Conservation (phyloP, 225 moss, liverwort and hornwort genomes). For the Climacium dendroides region DNA sequence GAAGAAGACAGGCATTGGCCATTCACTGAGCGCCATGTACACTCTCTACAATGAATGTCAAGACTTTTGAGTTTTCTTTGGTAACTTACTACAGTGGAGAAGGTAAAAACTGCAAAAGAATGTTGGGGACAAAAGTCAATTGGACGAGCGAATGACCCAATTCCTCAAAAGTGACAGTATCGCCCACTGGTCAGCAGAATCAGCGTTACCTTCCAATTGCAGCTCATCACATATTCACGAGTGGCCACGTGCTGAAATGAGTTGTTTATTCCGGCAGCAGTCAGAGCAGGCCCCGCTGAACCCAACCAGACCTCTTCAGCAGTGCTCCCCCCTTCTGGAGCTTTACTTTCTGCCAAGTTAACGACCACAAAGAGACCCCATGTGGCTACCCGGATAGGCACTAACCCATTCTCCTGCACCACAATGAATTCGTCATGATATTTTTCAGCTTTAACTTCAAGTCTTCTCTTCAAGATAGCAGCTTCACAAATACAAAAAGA, state of each 20-base stretch:
- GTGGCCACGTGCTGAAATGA: conserved; percentile 56
- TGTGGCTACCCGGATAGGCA: conserved; percentile 46
- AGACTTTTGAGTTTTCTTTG: not conserved
- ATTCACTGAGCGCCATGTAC: not conserved
- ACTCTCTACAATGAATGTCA: not conserved
- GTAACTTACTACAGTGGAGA: not conserved
- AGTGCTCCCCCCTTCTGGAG: conserved; percentile 1
- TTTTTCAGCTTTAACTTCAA: not conserved
- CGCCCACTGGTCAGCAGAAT: not conserved
- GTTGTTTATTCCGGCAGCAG: conserved; percentile 38
- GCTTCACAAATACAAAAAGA: not conserved
- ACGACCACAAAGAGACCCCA: conserved; percentile 96
- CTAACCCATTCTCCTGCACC: conserved; percentile 60
- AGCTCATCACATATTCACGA: conserved; percentile 63
- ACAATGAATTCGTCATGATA: not conserved
- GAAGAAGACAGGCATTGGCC: not conserved
- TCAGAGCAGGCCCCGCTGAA: conserved; percentile 45
- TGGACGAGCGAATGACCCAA: not conserved
- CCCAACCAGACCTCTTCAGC: conserved; percentile 69
- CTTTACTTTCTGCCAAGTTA: conserved; percentile 19
- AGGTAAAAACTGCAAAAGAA: not conserved
- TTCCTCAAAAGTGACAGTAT: not conserved
- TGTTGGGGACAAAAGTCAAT: not conserved
- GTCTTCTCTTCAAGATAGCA: not conserved
- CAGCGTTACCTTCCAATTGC: conserved; percentile 84